Base-by-base conservation (phyloP, 2,329 filamentous ascomycete genomes). In the Cladobotryum protrusum region DNA sequence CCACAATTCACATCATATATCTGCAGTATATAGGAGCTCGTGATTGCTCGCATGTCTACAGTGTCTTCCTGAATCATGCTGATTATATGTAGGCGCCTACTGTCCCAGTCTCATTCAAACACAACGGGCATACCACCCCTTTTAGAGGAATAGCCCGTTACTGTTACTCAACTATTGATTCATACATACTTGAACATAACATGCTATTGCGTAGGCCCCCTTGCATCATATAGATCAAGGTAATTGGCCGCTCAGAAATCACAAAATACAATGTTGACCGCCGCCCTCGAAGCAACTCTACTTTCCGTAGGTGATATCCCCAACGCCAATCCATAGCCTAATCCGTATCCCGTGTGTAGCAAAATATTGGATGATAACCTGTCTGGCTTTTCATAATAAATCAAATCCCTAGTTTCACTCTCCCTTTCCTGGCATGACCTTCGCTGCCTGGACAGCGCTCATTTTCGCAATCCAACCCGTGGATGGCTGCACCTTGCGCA, bases 401-500 rank as follows among this genome's bases (percentile, higher is more conserved):
- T n/a, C 14, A 37, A 17, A 5, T 15, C 37, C 36, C 15, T 5
- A 15, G 11, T 9, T 19, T 18, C 72, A 72, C 60, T 81, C 77
- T 44, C 75, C 73, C 66, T 80, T 81, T 19, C 80, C 78, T 4
- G 81, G 75, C 69, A 80, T 85, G 42, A 85, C 90, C 74, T 97
- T 97, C 43, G 90, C 89, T 2, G 91, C 92, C 70, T 96, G 90
- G 14, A 99, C 86, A 19, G 93, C 92, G 62, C 90, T 92, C 86
- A 99, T 95, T 77, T 99, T 99, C 58, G 87, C 86, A 54, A 93
- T 92, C 90, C 93, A 99, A 18, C 83, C 87, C 14, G 86, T 75
- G 17, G 89, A 85, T 2, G 93, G 93, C 65, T 93, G 87, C 47
- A 95, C 86, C 74, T 96, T 96, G 66, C 91, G 85, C 29, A 97